Evolutionary conservation across 768 basidiomycete genomes (phyloP), one percentile per base, ranked within the genome.

Genomic region (Boletus reticuloceps): DNA sequence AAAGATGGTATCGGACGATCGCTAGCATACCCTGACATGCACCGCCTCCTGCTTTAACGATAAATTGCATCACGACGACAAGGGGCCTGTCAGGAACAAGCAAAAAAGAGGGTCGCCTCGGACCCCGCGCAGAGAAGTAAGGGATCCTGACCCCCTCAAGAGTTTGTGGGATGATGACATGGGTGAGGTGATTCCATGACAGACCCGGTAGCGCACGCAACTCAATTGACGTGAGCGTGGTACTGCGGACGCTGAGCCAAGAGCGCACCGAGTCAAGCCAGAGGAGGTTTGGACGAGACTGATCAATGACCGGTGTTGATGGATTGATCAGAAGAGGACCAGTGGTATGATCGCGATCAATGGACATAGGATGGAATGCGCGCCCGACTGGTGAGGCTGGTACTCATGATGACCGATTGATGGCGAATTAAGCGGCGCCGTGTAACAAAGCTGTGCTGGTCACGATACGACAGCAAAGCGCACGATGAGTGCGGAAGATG

Each of bases 71-170:
- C 55, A 62, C 60, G 57, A 64, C 58, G 55, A 41, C 55, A 59
- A 56, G 61, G 60, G 60, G 34, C 46, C 52, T 48, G 54, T 52
- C 55, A 70, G 63, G 68, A 65, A 69, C 69, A 48, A 14, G 44
- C 17, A 47, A 53, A 47, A 53, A 47, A 48, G 58, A 54, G 51
- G 47, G 64, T 59, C 50, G 50, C 70, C 69, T 69, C 69, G 70
- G 69, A 68, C 43, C 22, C 70, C 69, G 69, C 69, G 69, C 69
- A 59, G n/a, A 52, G 55, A 57, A 59, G 49, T 19, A 39, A 50
- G 14, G 31, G 37, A 49, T 48, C 50, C 17, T 51, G 50, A 12
- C 32, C 47, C 11, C 39, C 41, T 37, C 36, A 46, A 57, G 44
- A 20, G 19, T 43, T 16, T 20, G 47, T 20, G 53, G 29, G 50